Base-by-base conservation (phyloP, 495 filamentous ascomycete species). In the Trichoderma parareesei region DNA sequence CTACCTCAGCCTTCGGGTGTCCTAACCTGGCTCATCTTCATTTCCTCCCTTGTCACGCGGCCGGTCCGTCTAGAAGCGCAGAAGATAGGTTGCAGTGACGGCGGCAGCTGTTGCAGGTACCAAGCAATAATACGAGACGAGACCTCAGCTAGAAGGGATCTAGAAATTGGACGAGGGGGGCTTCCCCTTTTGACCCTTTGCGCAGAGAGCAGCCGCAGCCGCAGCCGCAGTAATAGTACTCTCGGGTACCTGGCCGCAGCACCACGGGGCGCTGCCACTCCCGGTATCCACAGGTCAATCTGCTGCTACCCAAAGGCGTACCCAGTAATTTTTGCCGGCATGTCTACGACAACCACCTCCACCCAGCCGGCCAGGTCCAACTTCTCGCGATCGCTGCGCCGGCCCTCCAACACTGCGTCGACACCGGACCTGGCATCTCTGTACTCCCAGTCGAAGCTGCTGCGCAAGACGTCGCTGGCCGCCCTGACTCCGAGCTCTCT, bases 401-500 rank as follows among this genome's bases (percentile, higher is more conserved):
- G 72, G 48, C 64, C 68, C 13, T 74, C 75, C 57, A 66, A 67
- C 66, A 84, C 84, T 7, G 78, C 80, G 33, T 88, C 87, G 11
- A 85, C 81, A 2, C 83, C 86, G 4, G 87, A 87, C 68, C 73
- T 85, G 55, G 77, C 77, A 67, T 73, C 76, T 60, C 67, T 79
- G 1, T 85, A 82, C 70, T 77, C 73, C 60, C 74, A 76, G 60
- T 71, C 77, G 53, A 67, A 71, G 64, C 74, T 73, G 65, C 76
- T 81, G 70, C 86, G 88, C 66, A 90, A 90, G 77, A 79, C 81
- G 57, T 89, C 87, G 41, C 76, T 88, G 63, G 82, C 82, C 67
- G 81, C 87, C 41, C 79, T 89, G 65, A 88, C 85, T 41, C 84
- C 81, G 40, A 78, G 78, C 70, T 84, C 81, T 13, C 76, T 86